phyloP scores from a whole-genome alignment of 2,329 filamentous ascomycete species.

The Calonectria leucothoes region DNA sequence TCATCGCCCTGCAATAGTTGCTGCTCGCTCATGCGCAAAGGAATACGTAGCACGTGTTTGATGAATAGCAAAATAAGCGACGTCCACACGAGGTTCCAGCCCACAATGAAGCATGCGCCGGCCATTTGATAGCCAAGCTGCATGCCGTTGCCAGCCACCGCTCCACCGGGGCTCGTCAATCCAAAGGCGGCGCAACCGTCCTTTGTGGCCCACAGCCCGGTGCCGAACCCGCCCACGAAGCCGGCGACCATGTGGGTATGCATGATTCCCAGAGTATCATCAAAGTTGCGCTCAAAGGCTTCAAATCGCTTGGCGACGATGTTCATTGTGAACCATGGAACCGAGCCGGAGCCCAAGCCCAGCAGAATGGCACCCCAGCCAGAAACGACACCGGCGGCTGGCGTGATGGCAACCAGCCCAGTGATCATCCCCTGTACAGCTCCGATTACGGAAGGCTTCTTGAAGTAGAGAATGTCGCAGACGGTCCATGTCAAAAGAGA shows the following conservation, averaged over 20 bases:
- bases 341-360: conserved; percentile 20
- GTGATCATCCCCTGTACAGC: conserved; percentile 28
- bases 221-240: conserved; percentile 26
- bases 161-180: conserved; percentile 24
- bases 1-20: conserved; percentile 19
- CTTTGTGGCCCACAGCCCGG: conserved; percentile 24
- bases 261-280: conserved; percentile 20
- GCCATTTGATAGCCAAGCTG: conserved; percentile 29
- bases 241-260: conserved; percentile 27
- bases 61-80: conserved; percentile 24
- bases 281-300: conserved; percentile 18
- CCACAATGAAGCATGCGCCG: conserved; percentile 24
- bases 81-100: conserved; percentile 26
- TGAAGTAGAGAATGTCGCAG: conserved; percentile 22
- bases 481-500: conserved; percentile 21
- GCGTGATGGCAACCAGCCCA: conserved; percentile 24
- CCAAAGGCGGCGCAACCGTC: conserved; percentile 27
- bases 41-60: conserved; percentile 24
- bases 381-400: conserved; percentile 25
- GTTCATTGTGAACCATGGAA: conserved; percentile 27
- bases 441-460: conserved; percentile 22
- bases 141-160: conserved; percentile 25
- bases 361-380: conserved; percentile 27
- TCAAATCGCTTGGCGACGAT: conserved; percentile 19
- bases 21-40: conserved; percentile 23